Base-by-base conservation (phyloP, 2,329 filamentous ascomycete genomes). In the Xylariomycetidae sp. region DNA sequence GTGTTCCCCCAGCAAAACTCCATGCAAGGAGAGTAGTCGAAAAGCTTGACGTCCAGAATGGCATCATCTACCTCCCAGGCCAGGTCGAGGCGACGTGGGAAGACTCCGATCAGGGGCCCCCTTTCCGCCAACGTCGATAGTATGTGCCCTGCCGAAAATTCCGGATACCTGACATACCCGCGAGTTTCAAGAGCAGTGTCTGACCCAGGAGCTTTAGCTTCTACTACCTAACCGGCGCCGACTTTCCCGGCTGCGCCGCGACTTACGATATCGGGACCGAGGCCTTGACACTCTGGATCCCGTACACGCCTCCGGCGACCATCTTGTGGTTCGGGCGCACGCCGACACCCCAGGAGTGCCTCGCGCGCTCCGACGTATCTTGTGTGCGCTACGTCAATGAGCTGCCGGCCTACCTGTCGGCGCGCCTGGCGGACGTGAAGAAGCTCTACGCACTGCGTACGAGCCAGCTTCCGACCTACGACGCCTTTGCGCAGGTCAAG, bases 251-350 rank as follows among this genome's bases (percentile, higher is more conserved):
- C 45, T 76, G 70, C 48, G 61, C 61, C 30, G 64, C 74, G 20
- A 78, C 74, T 2, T 78, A 77, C 47, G 72, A 78, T 40, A 67
- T 78, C 30, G 59, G 53, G 15, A 61, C 61, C 9, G 82, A 89
- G 53, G 61, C 64, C 15, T 70, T 92, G 36, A 76, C 72, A 5
- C 72, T 90, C 18, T 92, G 82, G 72, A 77, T 90, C 29, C 83
- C 84, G 2, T 74, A 76, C 46, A 74, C 79, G 43, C 74, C 83
- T 44, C 74, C 73, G 10, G 67, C 65, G 12, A 65, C 72, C 45
- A 65, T 74, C 9, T 71, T 85, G 30, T 86, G 74, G 70, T 75
- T 74, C 49, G 82, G 82, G 12, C 67, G 65, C 20, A 74, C 70
- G 15, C 79, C 79, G 0, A 71, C 68, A 8, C 62, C 67, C 9